Base-by-base conservation (phyloP, 768 basidiomycete genomes). In the Tulasnella sp. region DNA sequence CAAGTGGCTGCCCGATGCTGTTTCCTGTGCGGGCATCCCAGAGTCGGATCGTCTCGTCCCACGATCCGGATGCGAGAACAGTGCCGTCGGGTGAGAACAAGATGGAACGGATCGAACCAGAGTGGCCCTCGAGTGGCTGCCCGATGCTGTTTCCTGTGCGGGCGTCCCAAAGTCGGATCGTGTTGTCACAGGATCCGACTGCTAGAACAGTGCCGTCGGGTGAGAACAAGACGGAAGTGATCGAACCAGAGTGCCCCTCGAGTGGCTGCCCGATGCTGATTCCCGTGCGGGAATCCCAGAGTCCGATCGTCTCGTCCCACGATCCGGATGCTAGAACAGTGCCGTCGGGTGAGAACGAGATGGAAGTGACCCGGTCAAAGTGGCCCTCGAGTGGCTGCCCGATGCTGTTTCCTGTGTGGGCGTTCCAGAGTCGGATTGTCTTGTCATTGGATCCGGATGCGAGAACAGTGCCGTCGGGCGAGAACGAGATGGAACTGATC, bases 271-370 rank as follows among this genome's bases (percentile, higher is more conserved):
- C 40, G 16, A 40, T 40, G 40, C 8, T 7, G 16, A 16, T 7
- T 19, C 62, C 62, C 19, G 62, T n/a, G 8, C 14, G 11, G 16
- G 32, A 8, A 67, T 35, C 16, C 34, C 39, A 36, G 22, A 26
- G 22, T 26, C 12, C 12, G 34, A 35, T 41, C 9, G 9, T 41
- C 11, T 67, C 12, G 16, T 41, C 22, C 9, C 12, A 14, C 6
- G 63, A 71, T 19, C 9, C 70, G 17, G 70, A 71, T 9, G 37
- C 32, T 7, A 71, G 26, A 11, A 12, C 14, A 11, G 12, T n/a
- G 6, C 70, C 70, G 36, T 71, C 70, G 14, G 70, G 68, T 35
- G 70, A 71, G 37, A 71, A 71, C n/a, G 37, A 11, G 8, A 71
- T 26, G 11, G 29, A 26, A 12, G 26, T 32, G 8, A 71, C 67